phyloP scores from a whole-genome alignment of 495 filamentous ascomycete species.

The Tirmania nivea region DNA sequence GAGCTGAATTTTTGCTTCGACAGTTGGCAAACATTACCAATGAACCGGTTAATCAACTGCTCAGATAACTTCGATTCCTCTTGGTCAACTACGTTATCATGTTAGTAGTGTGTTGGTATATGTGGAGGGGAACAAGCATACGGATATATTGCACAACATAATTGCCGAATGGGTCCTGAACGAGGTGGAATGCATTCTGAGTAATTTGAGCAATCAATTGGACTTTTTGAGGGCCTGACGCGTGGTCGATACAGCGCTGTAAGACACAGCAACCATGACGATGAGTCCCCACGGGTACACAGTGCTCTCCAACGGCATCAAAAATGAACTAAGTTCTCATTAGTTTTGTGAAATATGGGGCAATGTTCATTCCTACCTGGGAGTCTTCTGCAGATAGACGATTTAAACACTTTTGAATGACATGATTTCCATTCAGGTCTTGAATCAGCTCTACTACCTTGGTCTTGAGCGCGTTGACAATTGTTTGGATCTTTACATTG shows the following conservation, averaged over 20 bases:
- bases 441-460: slow-evolving; percentile 85
- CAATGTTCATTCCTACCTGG: slow-evolving; percentile 23
- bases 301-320: slow-evolving; percentile 65
- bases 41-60: slow-evolving; percentile 58
- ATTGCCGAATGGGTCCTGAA: slow-evolving; percentile 94
- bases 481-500: slow-evolving; percentile 39
- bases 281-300: slow-evolving; percentile 82
- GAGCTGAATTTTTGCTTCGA: slow-evolving; percentile 98
- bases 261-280: slow-evolving; percentile 96
- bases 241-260: slow-evolving; percentile 94
- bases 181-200: slow-evolving; percentile 52
- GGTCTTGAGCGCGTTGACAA: slow-evolving; percentile 54
- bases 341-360: no score
- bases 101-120: slow-evolving; percentile 2
- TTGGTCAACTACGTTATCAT: slow-evolving; percentile 38
- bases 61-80: slow-evolving; percentile 63
- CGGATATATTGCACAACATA: slow-evolving; percentile 95
- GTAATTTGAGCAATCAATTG: slow-evolving; percentile 75
- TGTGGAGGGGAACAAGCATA: slow-evolving; percentile 2
- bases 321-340: slow-evolving; percentile 51
- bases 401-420: slow-evolving; percentile 97
- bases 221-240: slow-evolving; percentile 67
- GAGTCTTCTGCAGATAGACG: slow-evolving; percentile 62
- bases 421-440: slow-evolving; percentile 93
- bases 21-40: slow-evolving; percentile 45